phyloP scores from a whole-genome alignment of 1,284 basidiomycete species.

The Cryptococcus floricola region DNA sequence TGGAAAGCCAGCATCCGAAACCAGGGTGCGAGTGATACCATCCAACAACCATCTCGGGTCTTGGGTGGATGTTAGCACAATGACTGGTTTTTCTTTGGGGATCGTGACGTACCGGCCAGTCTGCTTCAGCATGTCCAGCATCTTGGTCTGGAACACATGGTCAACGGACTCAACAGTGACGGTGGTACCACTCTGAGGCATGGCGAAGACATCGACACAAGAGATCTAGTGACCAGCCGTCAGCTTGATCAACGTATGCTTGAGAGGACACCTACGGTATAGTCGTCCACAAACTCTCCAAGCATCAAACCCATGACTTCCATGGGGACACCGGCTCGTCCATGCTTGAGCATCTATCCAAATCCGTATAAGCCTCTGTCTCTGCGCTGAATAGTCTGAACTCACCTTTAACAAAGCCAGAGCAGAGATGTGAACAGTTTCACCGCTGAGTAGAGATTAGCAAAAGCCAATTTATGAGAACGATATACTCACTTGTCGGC shows the following conservation, averaged over 20 bases:
- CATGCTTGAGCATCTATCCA: slow-evolving; percentile 95
- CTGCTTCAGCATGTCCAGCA: slow-evolving; percentile 99
- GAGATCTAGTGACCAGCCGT: slow-evolving; percentile 49
- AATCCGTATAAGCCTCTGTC: neutral
- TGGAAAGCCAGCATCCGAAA: slow-evolving; percentile 98
- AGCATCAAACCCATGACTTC: slow-evolving; percentile 99
- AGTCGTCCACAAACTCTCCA: slow-evolving; percentile 98
- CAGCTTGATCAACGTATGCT: neutral
- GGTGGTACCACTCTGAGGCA: slow-evolving; percentile 98
- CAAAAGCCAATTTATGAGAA: neutral
- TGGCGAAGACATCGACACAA: slow-evolving; percentile 98
- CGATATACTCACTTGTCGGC: slow-evolving; percentile 48
- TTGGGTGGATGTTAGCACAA: slow-evolving; percentile 38
- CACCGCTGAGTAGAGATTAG: slow-evolving; percentile 60
- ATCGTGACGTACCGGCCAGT: slow-evolving; percentile 73
- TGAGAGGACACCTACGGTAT: slow-evolving; percentile 61
- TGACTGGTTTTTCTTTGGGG: neutral
- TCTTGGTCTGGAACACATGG: slow-evolving; percentile 97
- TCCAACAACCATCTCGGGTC: slow-evolving; percentile 97
- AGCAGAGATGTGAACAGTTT: slow-evolving; percentile 94
- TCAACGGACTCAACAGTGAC: slow-evolving; percentile 99
- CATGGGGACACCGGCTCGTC: slow-evolving; percentile 97
- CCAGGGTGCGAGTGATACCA: slow-evolving; percentile 99
- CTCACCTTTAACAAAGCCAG: slow-evolving; percentile 84
- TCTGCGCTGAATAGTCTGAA: neutral